phyloP scores from a whole-genome alignment of 192 early-diverging fungal species.

The Coemansia asiatica region DNA sequence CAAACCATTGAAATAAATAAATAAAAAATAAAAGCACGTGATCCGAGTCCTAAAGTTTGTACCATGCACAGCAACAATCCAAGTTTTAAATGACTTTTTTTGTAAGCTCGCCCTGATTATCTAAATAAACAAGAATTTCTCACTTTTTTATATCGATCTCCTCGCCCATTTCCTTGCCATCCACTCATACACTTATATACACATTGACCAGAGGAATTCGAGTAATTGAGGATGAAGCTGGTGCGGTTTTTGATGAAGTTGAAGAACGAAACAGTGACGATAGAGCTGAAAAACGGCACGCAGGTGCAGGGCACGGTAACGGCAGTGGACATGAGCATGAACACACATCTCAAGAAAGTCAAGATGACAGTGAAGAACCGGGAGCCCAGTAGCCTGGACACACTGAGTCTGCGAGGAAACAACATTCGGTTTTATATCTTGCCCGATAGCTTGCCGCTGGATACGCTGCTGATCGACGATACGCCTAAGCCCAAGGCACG shows the following conservation, averaged over 20 bases:
- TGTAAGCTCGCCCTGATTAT: background rate
- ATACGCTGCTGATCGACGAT: slow-evolving; percentile 95
- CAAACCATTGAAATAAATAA: background rate
- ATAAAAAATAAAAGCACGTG: slow-evolving; percentile 7
- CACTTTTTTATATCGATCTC: too few species aligned
- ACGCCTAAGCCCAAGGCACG: slow-evolving; percentile 91
- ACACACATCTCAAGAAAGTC: slow-evolving; percentile 96
- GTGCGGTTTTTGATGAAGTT: slow-evolving; percentile 96
- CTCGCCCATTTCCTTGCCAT: too few species aligned
- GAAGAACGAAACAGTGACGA: slow-evolving; percentile 94
- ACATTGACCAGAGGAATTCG: background rate
- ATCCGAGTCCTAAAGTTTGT: slow-evolving; percentile 7
- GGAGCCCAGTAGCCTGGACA: slow-evolving; percentile 87
- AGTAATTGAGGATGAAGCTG: slow-evolving; percentile 41
- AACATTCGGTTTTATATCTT: slow-evolving; percentile 94
- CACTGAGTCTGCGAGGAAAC: slow-evolving; percentile 93
- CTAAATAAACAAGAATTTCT: background rate
- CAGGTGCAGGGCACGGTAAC: slow-evolving; percentile 95
- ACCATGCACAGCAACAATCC: background rate
- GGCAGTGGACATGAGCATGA: slow-evolving; percentile 99
- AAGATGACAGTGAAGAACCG: slow-evolving; percentile 97
- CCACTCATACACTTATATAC: background rate
- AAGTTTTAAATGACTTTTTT: background rate
- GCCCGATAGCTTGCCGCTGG: slow-evolving; percentile 92
- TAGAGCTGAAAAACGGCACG: slow-evolving; percentile 99